Evolutionary conservation across 2,329 filamentous ascomycete species (phyloP).

Genomic region (Aspergillus proliferans): DNA sequence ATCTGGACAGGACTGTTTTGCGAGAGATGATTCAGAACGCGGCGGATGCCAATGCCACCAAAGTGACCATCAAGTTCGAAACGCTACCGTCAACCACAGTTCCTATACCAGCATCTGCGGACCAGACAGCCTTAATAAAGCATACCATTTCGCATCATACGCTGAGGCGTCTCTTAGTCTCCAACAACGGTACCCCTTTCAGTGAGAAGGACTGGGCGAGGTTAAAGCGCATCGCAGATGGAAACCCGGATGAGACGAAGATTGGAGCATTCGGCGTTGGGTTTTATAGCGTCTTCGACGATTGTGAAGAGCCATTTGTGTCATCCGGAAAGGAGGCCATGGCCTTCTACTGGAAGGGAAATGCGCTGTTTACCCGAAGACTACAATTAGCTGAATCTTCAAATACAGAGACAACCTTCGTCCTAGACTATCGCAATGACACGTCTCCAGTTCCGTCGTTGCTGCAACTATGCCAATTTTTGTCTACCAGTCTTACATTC

Average conservation of each 20-base stretch:
- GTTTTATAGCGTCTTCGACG: slow-evolving; percentile 97
- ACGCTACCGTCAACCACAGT: slow-evolving; percentile 76
- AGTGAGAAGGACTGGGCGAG: slow-evolving; percentile 86
- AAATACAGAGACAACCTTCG: slow-evolving; percentile 75
- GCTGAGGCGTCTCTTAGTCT: slow-evolving; percentile 76
- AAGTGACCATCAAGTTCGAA: slow-evolving; percentile 86
- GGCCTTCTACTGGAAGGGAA: slow-evolving; percentile 99
- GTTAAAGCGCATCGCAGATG: slow-evolving; percentile 95
- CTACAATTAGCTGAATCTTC: slow-evolving; percentile 63
- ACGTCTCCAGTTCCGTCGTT: slow-evolving; percentile 82
- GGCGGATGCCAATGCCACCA: slow-evolving; percentile 89
- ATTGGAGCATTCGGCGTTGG: slow-evolving; percentile 98
- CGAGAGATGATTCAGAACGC: slow-evolving; percentile 97
- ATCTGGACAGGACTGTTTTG: slow-evolving; percentile 50
- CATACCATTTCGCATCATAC: slow-evolving; percentile 83
- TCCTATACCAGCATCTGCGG: slow-evolving; percentile 60
- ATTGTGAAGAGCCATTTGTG: slow-evolving; percentile 96
- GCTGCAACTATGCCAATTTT: slow-evolving; percentile 79
- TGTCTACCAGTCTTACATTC: slow-evolving; percentile 93
- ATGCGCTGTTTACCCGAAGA: slow-evolving; percentile 87
- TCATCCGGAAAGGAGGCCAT: slow-evolving; percentile 88
- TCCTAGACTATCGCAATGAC: slow-evolving; percentile 85
- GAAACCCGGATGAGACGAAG: slow-evolving; percentile 97
- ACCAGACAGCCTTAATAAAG: slow-evolving; percentile 67
- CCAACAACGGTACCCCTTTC: slow-evolving; percentile 87